Base-by-base conservation (phyloP, 1,139 yeast genomes). In the Kurtzmaniella quercitrusa region DNA sequence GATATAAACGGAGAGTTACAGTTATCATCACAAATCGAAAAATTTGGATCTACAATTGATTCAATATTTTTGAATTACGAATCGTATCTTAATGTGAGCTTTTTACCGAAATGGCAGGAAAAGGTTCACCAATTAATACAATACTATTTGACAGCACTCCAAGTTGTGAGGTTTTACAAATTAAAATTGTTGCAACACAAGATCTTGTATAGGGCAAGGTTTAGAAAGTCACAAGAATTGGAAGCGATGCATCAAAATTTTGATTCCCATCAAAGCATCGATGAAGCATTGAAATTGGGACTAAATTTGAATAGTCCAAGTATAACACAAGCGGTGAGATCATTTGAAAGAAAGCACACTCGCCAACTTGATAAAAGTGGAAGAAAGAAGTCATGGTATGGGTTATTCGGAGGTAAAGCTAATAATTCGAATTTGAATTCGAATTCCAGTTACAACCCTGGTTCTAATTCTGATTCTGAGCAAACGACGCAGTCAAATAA, bases 51-150 rank as follows among this genome's bases (percentile, higher is more conserved):
- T 7, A 68, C 75, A 2, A 63, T 73, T 39, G 79, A 73, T 52
- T 60, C 65, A 44, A 66, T 60, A 44, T 73, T 70, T 45, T 56
- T 73, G 38, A 68, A 65, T 49, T 68, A 62, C 45, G 79, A 73
- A 53, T 61, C 66, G 17, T 73, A 70, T 47, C 52, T 69, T 3
- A 53, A 61, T 36, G 57, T 63, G 37, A 57, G 60, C 37, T 63
- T 70, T 38, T 59, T 72, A 7, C 74, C 77, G 1, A 62, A 67
- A 42, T 73, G 77, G 77, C 75, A 73, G 48, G 79, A 73, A 49
- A 73, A 75, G 11, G 62, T 71, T 25, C 63, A 67, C 49, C 77
- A 70, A 51, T 52, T 72, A 41, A 60, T 66, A 18, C 76, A 70
- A 48, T 70, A 73, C 46, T 67, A 66, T 49, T 50, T 63, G 38